Evolutionary conservation across 805 yeast genomes (phyloP).

Genomic region (Metschnikowia reukaufii): DNA sequence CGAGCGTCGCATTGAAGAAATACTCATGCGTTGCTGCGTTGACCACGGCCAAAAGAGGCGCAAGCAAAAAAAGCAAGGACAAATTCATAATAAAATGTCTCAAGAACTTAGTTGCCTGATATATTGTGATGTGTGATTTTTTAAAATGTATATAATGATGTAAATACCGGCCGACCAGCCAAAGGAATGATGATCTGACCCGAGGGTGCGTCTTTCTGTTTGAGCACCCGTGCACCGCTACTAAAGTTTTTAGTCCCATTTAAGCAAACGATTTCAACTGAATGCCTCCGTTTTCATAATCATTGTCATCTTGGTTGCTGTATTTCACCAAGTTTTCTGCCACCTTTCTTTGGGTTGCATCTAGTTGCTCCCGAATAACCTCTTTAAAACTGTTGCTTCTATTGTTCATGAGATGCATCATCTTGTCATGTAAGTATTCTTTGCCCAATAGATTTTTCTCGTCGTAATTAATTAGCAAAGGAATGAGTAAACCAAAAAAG

Average conservation of each 20-base stretch:
- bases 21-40: slow-evolving; percentile 32
- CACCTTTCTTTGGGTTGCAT: slow-evolving; percentile 38
- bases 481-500: slow-evolving; percentile 34
- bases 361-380: slow-evolving; percentile 41
- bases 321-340: slow-evolving; percentile 46
- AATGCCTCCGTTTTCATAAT: slow-evolving; percentile 30
- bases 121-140: too few species aligned
- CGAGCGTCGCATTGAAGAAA: slow-evolving; percentile 39
- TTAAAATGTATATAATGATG: not conserved
- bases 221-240: slow-evolving; percentile 6
- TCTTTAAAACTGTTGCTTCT: slow-evolving; percentile 50
- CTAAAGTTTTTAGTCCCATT: too few species aligned
- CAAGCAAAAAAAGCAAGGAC: slow-evolving; percentile 2
- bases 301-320: not conserved
- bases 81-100: not conserved
- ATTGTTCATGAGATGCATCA: slow-evolving; percentile 47
- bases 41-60: slow-evolving; percentile 7
- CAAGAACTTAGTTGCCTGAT: not conserved
- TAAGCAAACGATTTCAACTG: slow-evolving; percentile 50
- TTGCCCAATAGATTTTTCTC: slow-evolving; percentile 24
- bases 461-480: slow-evolving; percentile 35
- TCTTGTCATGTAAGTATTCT: slow-evolving; percentile 45
- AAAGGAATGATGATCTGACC: not conserved
- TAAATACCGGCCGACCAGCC: not conserved
- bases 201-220: not conserved